Base-by-base conservation (phyloP, 1,284 basidiomycete genomes). In the Polyporus tsugae region DNA sequence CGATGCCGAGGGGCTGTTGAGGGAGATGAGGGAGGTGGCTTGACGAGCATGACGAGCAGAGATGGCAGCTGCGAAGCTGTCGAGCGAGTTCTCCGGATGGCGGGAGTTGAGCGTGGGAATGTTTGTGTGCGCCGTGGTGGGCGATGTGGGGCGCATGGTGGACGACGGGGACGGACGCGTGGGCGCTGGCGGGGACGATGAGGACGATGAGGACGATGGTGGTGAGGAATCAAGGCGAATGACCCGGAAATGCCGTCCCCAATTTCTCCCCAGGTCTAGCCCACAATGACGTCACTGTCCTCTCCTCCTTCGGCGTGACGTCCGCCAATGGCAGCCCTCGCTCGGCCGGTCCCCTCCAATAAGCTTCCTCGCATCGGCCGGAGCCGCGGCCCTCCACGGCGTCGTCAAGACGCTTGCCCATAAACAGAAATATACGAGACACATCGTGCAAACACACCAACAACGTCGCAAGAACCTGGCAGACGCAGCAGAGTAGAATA, bases 51-150 rank as follows among this genome's bases (percentile, higher is more conserved):
- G 71, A 41, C 72, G 72, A 22, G 72, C 72, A 39, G 69, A 69
- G 65, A 73, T 71, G 64, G 72, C 72, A 64, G 70, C 70, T 13
- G 69, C 70, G 49, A 71, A 71, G 68, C 68, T 44, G 66, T 69
- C 72, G 55, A 44, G 62, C 6, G 64, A 46, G 42, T 66, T 63
- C 60, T 65, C 69, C 68, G 66, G 68, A n/a, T 36, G 41, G n/a
- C 67, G 63, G 70, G 70, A 44, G 60, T 49, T 9, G 52, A 60
- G 64, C 10, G 36, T 17, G 57, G 70, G 52, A 29, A 19, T 1
- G 44, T 41, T 60, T 64, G 67, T 29, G 22, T 69, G 25, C 53
- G 70, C 61, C 72, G 70, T 71, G 63, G 60, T 68, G 70, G 63
- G 68, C 44, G 63, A 66, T 58, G 67, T 35, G 67, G 38, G 44